A percentile compares a stretch with the other conserved stretches of the same genome.
Conservation (phyloP, 2,329 filamentous ascomycete species). For the Monosporascus sp. region DNA sequence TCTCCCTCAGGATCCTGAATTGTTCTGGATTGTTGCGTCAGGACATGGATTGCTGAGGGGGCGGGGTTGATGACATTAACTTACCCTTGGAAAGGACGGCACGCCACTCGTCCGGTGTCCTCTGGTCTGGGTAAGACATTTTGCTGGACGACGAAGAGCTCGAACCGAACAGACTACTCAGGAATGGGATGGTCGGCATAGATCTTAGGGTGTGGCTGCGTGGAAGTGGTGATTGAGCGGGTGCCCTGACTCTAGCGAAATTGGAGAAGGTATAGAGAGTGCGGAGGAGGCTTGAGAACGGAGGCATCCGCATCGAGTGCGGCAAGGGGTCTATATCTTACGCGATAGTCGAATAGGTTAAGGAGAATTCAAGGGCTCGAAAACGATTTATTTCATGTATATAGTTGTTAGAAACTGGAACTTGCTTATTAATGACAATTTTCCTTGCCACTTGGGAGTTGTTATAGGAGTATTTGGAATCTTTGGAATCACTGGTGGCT, state of each 20-base stretch:
- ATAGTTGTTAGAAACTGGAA: neutral
- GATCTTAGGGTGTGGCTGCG: conserved; percentile 36
- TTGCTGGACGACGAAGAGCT: conserved; percentile 50
- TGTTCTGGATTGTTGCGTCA: conserved; percentile 62
- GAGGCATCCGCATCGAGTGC: conserved; percentile 46
- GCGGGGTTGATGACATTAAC: conserved; percentile 6
- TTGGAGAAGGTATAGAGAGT: conserved; percentile 43
- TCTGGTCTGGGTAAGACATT: conserved; percentile 76
- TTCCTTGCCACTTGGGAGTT: too few relatives aligned
- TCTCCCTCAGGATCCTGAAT: conserved; percentile 87
- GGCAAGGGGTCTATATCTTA: conserved; percentile 5
- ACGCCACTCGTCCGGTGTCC: conserved; percentile 80
- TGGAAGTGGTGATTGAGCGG: conserved; percentile 18
- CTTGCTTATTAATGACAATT: neutral
- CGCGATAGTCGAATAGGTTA: neutral
- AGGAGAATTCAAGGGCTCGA: neutral
- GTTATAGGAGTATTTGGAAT: conserved; percentile 6
- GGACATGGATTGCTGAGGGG: neutral
- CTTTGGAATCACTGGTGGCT: conserved; percentile 12
- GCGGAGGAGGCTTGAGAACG: conserved; percentile 41
- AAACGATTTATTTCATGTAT: neutral
- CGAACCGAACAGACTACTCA: conserved; percentile 70
- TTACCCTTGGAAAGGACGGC: conserved; percentile 65
- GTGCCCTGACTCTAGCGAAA: conserved; percentile 34
- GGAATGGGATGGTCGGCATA: conserved; percentile 75